Conservation (phyloP, 2,329 filamentous ascomycete species). For the Botryosphaeria dothidea region DNA sequence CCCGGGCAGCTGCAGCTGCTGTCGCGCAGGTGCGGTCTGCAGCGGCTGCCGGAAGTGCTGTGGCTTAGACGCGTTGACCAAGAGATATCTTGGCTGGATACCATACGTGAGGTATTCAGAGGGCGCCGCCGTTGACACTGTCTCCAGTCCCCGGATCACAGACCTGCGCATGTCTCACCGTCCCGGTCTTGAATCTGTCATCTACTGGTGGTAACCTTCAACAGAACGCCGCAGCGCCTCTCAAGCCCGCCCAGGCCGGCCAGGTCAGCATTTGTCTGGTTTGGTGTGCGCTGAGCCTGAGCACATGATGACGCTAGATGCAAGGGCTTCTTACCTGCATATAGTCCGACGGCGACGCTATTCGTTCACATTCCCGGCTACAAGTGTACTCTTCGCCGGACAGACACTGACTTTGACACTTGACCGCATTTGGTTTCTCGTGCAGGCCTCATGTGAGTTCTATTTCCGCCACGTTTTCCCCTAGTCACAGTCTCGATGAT, state of each 20-base stretch:
- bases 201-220: too few relatives aligned
- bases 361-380: conserved; percentile 1
- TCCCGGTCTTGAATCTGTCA: background rate
- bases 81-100: background rate
- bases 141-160: background rate
- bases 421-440: background rate
- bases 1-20: background rate
- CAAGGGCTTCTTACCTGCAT: conserved; percentile 14
- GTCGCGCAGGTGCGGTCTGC: background rate
- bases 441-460: conserved; percentile 21
- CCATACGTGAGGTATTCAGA: background rate
- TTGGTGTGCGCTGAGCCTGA: background rate
- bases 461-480: background rate
- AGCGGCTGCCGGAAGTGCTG: background rate
- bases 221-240: background rate
- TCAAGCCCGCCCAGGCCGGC: background rate
- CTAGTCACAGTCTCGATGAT: conserved; percentile 23
- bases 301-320: conserved; percentile 8
- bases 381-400: too few relatives aligned
- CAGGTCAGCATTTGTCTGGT: background rate
- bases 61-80: background rate
- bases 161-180: background rate
- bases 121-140: background rate
- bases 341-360: background rate
- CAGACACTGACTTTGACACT: background rate